Evolutionary conservation across 2,329 filamentous ascomycete genomes (phyloP).

Genomic region (Aspergillus sp.): DNA sequence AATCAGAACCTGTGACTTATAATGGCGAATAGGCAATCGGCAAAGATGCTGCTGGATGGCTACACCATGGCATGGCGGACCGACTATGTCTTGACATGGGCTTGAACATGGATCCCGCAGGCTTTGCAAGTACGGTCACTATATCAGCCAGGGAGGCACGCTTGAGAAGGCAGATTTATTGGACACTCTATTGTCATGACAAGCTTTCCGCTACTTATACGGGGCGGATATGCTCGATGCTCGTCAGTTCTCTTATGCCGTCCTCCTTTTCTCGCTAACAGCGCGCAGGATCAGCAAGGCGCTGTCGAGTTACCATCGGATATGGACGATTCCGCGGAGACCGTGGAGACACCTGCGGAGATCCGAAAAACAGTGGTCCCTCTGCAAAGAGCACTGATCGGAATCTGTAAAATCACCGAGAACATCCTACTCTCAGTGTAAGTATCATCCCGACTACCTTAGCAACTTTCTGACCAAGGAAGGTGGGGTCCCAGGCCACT

Average conservation of each 20-base stretch:
- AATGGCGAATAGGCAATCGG: conserved; percentile 32
- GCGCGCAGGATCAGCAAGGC: neutral
- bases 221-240: conserved; percentile 38
- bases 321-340: neutral
- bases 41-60: conserved; percentile 39
- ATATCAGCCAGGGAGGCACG: conserved; percentile 34
- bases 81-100: conserved; percentile 42
- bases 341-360: neutral
- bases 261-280: neutral
- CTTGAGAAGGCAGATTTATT: conserved; percentile 40
- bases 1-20: no score
- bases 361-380: neutral
- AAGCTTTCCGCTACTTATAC: conserved; percentile 39
- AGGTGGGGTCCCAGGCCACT: neutral
- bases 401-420: neutral
- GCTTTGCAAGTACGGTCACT: conserved; percentile 28
- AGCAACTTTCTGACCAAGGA: no score
- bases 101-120: conserved; percentile 37
- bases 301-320: neutral
- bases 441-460: neutral
- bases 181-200: conserved; percentile 40
- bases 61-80: conserved; percentile 41
- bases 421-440: conserved; percentile 1
- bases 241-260: conserved; percentile 26
- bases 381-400: neutral